Evolutionary conservation across 768 basidiomycete genomes (phyloP).

Genomic region (Lentinula sp.): DNA sequence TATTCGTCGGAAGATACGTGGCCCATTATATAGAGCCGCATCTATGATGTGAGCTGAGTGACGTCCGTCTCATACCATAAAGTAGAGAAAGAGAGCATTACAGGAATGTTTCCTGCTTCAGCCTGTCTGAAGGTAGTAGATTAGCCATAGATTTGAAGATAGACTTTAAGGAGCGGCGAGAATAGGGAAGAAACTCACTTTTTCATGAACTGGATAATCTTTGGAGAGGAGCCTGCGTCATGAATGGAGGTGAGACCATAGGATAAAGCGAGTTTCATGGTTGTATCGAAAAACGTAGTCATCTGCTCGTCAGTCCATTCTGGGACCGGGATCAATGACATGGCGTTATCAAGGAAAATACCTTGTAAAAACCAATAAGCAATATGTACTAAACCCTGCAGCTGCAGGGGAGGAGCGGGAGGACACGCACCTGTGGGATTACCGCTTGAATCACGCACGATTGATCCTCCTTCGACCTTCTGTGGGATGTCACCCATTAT

Average conservation of each 20-base stretch:
- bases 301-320: slow-evolving; percentile 54
- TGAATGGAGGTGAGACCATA: slow-evolving; percentile 85
- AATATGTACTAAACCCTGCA: too few species aligned
- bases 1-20: slow-evolving; percentile 45
- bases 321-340: slow-evolving; percentile 66
- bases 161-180: background rate
- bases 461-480: slow-evolving; percentile 66
- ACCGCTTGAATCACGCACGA: slow-evolving; percentile 57
- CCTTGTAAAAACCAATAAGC: slow-evolving; percentile 27
- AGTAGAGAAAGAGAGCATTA: slow-evolving; percentile 24
- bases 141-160: background rate
- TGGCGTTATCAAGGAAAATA: slow-evolving; percentile 85
- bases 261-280: slow-evolving; percentile 64
- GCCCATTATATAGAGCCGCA: slow-evolving; percentile 61
- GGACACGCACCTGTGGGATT: slow-evolving; percentile 55
- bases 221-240: slow-evolving; percentile 58
- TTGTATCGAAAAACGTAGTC: slow-evolving; percentile 52
- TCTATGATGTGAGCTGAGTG: slow-evolving; percentile 24
- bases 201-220: slow-evolving; percentile 57
- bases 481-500: slow-evolving; percentile 56
- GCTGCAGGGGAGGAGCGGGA: too few species aligned
- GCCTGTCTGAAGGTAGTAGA: slow-evolving; percentile 47
- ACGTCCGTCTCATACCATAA: background rate
- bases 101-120: slow-evolving; percentile 61
- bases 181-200: slow-evolving; percentile 32